Percentiles rank a stretch among this genome's conserved stretches.
Conservation (phyloP, 139 green algal species). For the Chlorella vulgaris region DNA sequence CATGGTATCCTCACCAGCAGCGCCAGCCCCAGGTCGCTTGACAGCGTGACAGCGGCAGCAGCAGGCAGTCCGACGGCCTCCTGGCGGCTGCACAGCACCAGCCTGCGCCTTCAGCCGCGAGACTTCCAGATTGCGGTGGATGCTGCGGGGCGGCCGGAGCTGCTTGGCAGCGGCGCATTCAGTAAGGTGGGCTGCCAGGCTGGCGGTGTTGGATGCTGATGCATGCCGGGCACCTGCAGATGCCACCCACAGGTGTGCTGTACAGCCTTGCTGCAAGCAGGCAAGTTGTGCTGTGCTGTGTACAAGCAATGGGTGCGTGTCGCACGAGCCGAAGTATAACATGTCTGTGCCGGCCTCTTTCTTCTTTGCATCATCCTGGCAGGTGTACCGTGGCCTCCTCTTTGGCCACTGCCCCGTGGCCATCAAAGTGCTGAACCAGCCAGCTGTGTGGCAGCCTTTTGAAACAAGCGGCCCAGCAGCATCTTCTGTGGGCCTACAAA, state of each 20-base stretch:
- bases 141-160: neutral
- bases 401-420: neutral
- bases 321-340: too few relatives aligned
- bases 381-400: constrained; percentile 7
- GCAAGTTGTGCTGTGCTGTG: too few relatives aligned
- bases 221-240: too few relatives aligned
- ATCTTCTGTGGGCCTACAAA: neutral
- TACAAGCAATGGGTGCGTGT: too few relatives aligned
- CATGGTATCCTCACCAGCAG: neutral
- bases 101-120: neutral
- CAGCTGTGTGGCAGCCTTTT: too few relatives aligned
- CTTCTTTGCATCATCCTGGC: too few relatives aligned
- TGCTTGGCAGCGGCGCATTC: neutral
- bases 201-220: too few relatives aligned
- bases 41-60: too few relatives aligned
- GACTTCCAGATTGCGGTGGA: neutral
- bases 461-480: neutral
- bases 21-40: neutral
- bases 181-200: neutral
- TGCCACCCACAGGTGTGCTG: too few relatives aligned
- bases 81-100: constrained; percentile 1
- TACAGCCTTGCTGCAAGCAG: too few relatives aligned
- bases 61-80: neutral
- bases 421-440: neutral
- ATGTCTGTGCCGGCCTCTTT: too few relatives aligned